Evolutionary conservation across 2,329 filamentous ascomycete species (phyloP).

Genomic region (Fusarium caatingaense): DNA sequence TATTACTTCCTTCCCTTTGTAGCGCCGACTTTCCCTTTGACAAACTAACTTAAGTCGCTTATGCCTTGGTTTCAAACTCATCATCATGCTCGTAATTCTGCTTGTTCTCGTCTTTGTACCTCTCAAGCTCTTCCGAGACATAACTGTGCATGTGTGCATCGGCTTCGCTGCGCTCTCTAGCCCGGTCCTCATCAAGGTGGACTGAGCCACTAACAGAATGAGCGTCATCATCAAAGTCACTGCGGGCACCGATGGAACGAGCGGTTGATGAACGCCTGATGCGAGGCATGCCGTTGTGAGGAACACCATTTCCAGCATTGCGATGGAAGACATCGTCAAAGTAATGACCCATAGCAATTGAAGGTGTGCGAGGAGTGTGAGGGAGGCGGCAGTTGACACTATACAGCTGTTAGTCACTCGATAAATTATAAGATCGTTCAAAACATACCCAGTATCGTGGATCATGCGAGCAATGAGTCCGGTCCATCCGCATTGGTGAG

Average conservation of each 20-base stretch:
- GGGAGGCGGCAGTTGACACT: conserved; percentile 90
- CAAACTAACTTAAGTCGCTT: conserved; percentile 14
- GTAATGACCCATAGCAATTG: conserved; percentile 87
- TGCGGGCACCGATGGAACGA: conserved; percentile 84
- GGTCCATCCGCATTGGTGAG: conserved; percentile 97
- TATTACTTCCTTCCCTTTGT: conserved; percentile 21
- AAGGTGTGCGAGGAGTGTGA: conserved; percentile 90
- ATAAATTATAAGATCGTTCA: background rate
- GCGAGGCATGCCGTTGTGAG: conserved; percentile 59
- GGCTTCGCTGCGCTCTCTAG: conserved; percentile 63
- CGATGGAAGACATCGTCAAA: conserved; percentile 86
- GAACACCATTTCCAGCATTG: conserved; percentile 51
- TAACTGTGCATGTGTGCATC: conserved; percentile 83
- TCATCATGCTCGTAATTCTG: conserved; percentile 52
- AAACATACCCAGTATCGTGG: conserved; percentile 90
- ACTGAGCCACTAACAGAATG: conserved; percentile 50
- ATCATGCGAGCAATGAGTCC: conserved; percentile 96
- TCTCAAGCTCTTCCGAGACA: conserved; percentile 81
- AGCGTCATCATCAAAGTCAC: conserved; percentile 72
- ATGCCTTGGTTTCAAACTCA: conserved; percentile 60
- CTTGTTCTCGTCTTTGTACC: conserved; percentile 62
- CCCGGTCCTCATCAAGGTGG: conserved; percentile 56
- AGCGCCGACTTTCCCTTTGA: conserved; percentile 8
- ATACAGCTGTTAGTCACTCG: conserved; percentile 54
- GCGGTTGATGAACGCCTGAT: conserved; percentile 84